Conservation (phyloP, 371 early-diverging fungal species). For the Lichtheimia ornata region DNA sequence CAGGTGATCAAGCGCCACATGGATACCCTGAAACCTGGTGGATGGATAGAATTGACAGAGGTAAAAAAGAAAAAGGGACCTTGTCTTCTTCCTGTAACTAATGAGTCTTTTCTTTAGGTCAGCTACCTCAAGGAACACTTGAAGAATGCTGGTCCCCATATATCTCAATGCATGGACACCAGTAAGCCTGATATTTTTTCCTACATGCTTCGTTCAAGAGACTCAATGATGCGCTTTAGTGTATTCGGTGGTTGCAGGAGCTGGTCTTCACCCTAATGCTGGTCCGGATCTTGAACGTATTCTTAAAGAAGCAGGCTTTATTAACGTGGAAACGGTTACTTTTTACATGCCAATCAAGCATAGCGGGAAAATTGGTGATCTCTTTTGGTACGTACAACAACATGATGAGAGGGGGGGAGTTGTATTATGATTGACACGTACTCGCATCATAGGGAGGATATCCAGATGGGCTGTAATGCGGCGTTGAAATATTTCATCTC, state of each 20-base stretch:
- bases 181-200: too few relatives aligned
- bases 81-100: too few relatives aligned
- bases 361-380: not conserved
- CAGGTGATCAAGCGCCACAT: not conserved
- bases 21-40: constrained; percentile 34
- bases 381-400: not conserved
- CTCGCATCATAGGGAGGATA: not conserved
- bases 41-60: constrained; percentile 45
- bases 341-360: not conserved
- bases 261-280: not conserved
- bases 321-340: not conserved
- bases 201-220: too few relatives aligned
- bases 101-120: too few relatives aligned
- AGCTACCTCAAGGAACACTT: too few relatives aligned
- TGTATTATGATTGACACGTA: not conserved
- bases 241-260: not conserved
- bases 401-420: not conserved
- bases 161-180: too few relatives aligned
- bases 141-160: too few relatives aligned
- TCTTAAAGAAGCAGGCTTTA: constrained; percentile 5
- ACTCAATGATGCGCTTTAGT: too few relatives aligned
- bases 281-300: not conserved
- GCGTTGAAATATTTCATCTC: not conserved
- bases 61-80: not conserved
- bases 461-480: not conserved